Base-by-base conservation (phyloP, 768 basidiomycete species). In the Amylocystis lapponica region DNA sequence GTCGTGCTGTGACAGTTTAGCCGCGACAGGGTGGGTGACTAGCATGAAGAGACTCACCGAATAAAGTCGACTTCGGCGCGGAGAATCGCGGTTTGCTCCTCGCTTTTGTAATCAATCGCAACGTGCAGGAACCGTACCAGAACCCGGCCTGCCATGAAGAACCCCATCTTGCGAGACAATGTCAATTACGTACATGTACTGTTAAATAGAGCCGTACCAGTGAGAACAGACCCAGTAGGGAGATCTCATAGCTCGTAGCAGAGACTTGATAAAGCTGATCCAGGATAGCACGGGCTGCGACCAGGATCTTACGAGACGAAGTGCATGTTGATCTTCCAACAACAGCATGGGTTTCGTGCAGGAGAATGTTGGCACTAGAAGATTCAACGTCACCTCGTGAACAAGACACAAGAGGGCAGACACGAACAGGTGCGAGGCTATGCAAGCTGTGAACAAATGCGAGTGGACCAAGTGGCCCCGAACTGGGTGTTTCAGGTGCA, bases 291-390 rank as follows among this genome's bases (percentile, higher is more conserved):
- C 86, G 74, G 2, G 84, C 76, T 20, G 85, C 77, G 1, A 72
- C 74, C 7, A 87, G 64, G 23, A 87, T 79, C 54, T 78, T 83
- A 51, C 79, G 69, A 12, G 84, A 80, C 31, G 83, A 86, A 31
- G 78, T 69, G 51, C 85, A 88, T 27, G 76, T 75, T 14, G 70
- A 69, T 35, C 62, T 66, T 20, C 69, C 67, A 36, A 83, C 67
- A 46, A 77, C 74, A 14, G 85, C 83, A 54, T 86, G 84, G 3
- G 84, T 83, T 49, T 89, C 86, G 52, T 88, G 86, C 31, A 89
- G 63, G 16, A 86, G 66, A 39, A 89, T 81, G 12, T 66, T 76
- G 5, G 82, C 75, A 11, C 86, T 89, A 50, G 35, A 25, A 21
- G 27, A 16, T 12, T 36, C 20, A 35, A 36, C 14, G 35, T 13